Conservation (phyloP, 1,284 basidiomycete genomes). For the Meripilus lineatus region DNA sequence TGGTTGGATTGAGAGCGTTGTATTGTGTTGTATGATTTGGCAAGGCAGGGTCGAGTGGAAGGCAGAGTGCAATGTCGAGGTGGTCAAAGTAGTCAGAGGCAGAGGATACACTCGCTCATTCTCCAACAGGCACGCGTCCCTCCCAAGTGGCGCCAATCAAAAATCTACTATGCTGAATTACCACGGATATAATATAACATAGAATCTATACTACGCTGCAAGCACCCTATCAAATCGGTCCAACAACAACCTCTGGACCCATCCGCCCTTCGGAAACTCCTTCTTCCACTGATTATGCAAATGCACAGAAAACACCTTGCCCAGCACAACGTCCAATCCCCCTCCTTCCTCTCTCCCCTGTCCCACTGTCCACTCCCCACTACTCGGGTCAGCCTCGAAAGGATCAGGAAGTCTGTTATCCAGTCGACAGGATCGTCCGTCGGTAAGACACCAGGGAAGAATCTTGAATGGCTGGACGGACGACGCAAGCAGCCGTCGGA, state of each 20-base stretch:
- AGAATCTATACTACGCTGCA: no score
- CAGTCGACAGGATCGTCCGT: constrained; percentile 83
- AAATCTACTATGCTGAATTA: no score
- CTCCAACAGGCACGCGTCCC: no score
- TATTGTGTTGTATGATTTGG: no score
- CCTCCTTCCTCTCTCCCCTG: constrained; percentile 55
- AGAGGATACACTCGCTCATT: no score
- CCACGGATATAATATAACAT: no score
- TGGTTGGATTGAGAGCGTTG: no score
- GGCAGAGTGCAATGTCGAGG: no score
- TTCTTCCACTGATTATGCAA: constrained; percentile 94
- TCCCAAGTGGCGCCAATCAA: no score
- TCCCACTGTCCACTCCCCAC: constrained; percentile 54
- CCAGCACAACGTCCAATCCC: constrained; percentile 61
- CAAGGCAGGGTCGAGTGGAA: no score
- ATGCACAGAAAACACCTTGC: constrained; percentile 80
- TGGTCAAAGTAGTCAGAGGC: no score
- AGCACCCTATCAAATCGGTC: constrained; percentile 51
- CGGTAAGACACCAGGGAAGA: constrained; percentile 90
- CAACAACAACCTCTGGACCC: constrained; percentile 76
- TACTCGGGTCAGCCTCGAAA: constrained; percentile 59
- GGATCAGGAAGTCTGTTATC: constrained; percentile 92
- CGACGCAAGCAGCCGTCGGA: constrained; percentile 72
- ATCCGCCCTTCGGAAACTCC: constrained; percentile 69
- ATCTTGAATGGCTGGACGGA: constrained; percentile 82